These are phyloP conservation scores for Kwoniella sp. DNA, from an alignment of 768 basidiomycete genomes.

Conservation along the genomic window DNA sequence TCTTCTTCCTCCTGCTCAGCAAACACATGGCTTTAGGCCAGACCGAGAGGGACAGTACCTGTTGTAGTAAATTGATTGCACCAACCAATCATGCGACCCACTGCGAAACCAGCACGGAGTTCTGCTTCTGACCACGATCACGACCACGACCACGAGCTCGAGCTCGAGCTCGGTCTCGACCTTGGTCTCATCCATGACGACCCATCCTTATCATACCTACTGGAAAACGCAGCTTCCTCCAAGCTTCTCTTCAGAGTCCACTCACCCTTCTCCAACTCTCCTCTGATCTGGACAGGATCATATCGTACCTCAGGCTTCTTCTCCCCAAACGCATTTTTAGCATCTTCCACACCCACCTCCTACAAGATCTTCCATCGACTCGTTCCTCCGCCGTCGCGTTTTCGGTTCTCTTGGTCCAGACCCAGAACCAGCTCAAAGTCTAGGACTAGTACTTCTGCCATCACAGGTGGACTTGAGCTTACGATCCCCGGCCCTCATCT, in stretches of 20 bases:
- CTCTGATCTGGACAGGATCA: constrained; percentile 13
- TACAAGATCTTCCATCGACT: not conserved
- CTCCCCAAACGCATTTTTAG: constrained; percentile 12
- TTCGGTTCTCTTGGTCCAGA: not conserved
- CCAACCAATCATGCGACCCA: no score
- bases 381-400: not conserved
- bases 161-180: not conserved
- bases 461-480: not conserved
- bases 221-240: not conserved
- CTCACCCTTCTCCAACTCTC: constrained; percentile 3
- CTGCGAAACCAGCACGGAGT: no score
- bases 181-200: not conserved
- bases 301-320: constrained; percentile 12
- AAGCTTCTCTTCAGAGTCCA: constrained; percentile 16
- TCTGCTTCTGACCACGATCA: no score
- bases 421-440: not conserved
- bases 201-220: not conserved
- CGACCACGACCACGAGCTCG: not conserved
- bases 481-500: constrained; percentile 5
- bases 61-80: no score
- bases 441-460: not conserved
- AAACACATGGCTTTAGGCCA: no score
- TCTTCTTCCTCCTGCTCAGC: no score
- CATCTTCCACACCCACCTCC: constrained; percentile 1
- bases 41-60: no score